Evolutionary conservation across 2,329 filamentous ascomycete genomes (phyloP).

Genomic region (Kalaharituber pfeilii): DNA sequence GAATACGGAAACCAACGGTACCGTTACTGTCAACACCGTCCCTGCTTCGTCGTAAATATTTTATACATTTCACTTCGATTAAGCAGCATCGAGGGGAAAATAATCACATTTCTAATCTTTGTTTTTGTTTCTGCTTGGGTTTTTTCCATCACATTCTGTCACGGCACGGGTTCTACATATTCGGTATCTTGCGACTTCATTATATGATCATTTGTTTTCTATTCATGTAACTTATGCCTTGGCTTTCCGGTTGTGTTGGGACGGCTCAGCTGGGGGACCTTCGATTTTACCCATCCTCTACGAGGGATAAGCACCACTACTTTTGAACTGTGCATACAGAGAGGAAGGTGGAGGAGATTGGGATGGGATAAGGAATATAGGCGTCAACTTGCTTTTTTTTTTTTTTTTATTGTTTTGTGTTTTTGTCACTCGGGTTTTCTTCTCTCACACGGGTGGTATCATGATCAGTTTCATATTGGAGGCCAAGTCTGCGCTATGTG

Average conservation of each 20-base stretch:
- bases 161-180: constrained; percentile 1
- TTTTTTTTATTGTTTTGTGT: too few relatives aligned
- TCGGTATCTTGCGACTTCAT: constrained; percentile 2
- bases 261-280: neutral
- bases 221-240: constrained; percentile 2
- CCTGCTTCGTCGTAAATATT: constrained; percentile 23
- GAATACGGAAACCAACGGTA: constrained; percentile 32
- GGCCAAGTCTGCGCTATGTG: neutral
- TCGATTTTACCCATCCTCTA: neutral
- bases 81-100: neutral
- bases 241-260: neutral
- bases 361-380: neutral
- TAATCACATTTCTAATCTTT: neutral
- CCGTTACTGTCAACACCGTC: constrained; percentile 28
- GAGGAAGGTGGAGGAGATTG: neutral
- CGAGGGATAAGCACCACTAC: neutral
- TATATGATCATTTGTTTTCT: neutral
- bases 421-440: neutral
- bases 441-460: constrained; percentile 1
- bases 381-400: constrained; percentile 2
- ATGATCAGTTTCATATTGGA: neutral
- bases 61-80: neutral
- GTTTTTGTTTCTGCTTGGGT: neutral
- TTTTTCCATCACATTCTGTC: constrained; percentile 1
- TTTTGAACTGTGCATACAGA: constrained; percentile 3